Evolutionary conservation across 2,329 filamentous ascomycete genomes (phyloP), one percentile per base, ranked within the genome.

Genomic region (Colletotrichum navitas): DNA sequence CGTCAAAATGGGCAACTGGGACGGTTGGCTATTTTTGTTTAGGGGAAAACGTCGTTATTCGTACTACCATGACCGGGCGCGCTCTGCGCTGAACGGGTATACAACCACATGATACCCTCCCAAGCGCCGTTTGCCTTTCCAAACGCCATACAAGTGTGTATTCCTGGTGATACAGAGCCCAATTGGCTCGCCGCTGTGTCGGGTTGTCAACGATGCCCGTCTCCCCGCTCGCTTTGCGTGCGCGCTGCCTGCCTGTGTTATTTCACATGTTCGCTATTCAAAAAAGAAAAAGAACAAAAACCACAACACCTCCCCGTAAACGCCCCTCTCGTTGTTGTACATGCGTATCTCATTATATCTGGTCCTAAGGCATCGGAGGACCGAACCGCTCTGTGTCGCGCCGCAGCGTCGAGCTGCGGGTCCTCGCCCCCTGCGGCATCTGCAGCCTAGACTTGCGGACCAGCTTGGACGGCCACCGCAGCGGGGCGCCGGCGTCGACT

Each of bases 51-150:
- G 51, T 61, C 64, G 63, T 71, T 71, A 64, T 59, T 71, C 59
- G 65, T 68, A 68, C 43, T 59, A 56, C 51, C 68, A 68, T 60
- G 54, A 69, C 59, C 51, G 67, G 64, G 51, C 21, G 68, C 64
- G 51, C 55, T 29, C n/a, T 60, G 64, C 52, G 64, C 68, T 41
- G 36, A 58, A 68, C 29, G 64, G 64, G 68, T 71, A 63, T 71
- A 55, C 39, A 61, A 21, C 39, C 36, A 45, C 56, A 51, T 51
- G 64, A 67, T 68, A 68, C 51, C 64, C 64, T 63, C 45, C 54
- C 41, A 39, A 47, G 54, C 64, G 32, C 43, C 34, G 32, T 34
- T 66, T 21, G 29, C 51, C 12, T 10, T 29, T n/a, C 45, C 51
- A 47, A 65, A 66, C 58, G 58, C 52, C 64, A 14, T 71, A 5